Percentiles rank a stretch among this genome's conserved stretches.
phyloP scores from a whole-genome alignment of 75 land plant species.

The Pinus taeda region DNA sequence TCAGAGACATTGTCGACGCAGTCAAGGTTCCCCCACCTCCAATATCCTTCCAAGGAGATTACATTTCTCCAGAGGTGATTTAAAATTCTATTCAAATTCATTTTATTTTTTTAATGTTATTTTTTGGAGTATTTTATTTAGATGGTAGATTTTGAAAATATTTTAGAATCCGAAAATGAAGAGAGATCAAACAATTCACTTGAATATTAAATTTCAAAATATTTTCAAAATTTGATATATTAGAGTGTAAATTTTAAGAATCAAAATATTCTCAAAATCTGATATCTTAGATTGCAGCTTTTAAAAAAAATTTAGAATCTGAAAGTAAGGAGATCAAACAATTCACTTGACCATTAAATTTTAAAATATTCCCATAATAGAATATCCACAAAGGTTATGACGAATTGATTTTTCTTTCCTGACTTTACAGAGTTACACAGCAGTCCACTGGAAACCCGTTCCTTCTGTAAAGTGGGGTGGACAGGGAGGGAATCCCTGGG shows the following conservation, averaged over 20 bases:
- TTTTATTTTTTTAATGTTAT: not conserved
- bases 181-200: too few species aligned
- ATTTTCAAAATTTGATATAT: too few species aligned
- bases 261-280: too few species aligned
- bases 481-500: slow-evolving; percentile 54
- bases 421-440: not conserved
- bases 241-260: too few species aligned
- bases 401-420: not conserved
- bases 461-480: slow-evolving; percentile 64
- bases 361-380: too few species aligned
- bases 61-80: not conserved
- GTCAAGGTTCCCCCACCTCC: not conserved
- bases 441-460: slow-evolving; percentile 19
- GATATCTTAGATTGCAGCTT: too few species aligned
- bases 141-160: too few species aligned
- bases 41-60: not conserved
- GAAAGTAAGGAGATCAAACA: too few species aligned
- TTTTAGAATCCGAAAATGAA: too few species aligned
- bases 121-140: not conserved
- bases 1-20: slow-evolving; percentile 10
- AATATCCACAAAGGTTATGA: not conserved
- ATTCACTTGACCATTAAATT: too few species aligned
- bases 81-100: not conserved
- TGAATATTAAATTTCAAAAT: too few species aligned
- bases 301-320: too few species aligned